Base-by-base conservation (phyloP, 495 filamentous ascomycete genomes). In the Xylaria flabelliformis region DNA sequence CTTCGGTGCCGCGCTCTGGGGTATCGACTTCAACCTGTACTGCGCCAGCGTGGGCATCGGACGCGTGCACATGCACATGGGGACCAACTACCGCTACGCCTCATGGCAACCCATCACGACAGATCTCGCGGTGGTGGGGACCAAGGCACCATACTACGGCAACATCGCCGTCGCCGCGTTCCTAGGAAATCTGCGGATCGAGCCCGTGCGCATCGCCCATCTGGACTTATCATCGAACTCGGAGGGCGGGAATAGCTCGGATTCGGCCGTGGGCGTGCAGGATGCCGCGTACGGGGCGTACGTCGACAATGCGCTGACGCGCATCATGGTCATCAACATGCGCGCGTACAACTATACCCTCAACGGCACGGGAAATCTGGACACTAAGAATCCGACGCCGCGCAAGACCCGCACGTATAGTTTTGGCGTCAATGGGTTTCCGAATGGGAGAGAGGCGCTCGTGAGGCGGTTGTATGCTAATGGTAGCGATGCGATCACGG, bases 1-100 rank as follows among this genome's bases (percentile, higher is more conserved):
- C 3, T 93, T 92, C 78, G 91, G 91, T 58, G 90, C 91, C 15
- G 90, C 91, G 0, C 87, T 92, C 41, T 93, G 91, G 91, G 87
- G 82, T 44, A 75, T 91, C 13, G 90, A 93, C 76, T 92, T 91
- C 83, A 87, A 87, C 74, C 82, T 91, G 19, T 88, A 86, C 74
- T 83, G 84, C 63, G 91, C 90, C 4, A 81, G 84, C 10, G 83
- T 84, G 9, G 86, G 85, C 41, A 89, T 92, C 83, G 80, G 80
- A 15, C 84, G 89, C 56, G 83, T 89, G 8, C 88, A 91, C 74
- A 90, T 92, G 88, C 91, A 93, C 77, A 84, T 87, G 81, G 90
- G 90, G 9, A 90, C 87, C 44, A 81, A 90, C 78, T 91, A 89
- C 76, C 85, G 90, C n/a, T 79, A 79, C 59, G 75, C 72, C 13